These are phyloP conservation scores for Auricularia sp. DNA, from an alignment of 768 basidiomycete genomes.

Conservation along the genomic window DNA sequence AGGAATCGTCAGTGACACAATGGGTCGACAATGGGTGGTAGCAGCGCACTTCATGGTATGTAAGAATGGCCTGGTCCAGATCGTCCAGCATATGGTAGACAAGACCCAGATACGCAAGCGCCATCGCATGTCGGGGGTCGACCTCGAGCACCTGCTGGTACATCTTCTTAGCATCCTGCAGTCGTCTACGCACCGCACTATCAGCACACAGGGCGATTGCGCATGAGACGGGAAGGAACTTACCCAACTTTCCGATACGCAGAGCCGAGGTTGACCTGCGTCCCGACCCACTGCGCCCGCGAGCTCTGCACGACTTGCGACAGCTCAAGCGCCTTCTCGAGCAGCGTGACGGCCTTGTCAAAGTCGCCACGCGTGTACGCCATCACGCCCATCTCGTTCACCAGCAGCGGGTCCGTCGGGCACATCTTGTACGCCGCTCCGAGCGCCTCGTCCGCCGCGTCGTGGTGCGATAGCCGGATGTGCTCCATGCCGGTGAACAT, in stretches of 20 bases:
- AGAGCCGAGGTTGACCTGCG: constrained; percentile 89
- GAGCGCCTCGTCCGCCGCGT: constrained; percentile 80
- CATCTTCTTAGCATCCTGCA: constrained; percentile 55
- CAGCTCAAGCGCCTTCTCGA: constrained; percentile 58
- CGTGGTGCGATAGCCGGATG: constrained; percentile 74
- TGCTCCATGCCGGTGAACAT: constrained; percentile 99
- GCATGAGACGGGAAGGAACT: no score
- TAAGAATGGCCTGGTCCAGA: constrained; percentile 71
- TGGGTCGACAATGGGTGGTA: background rate
- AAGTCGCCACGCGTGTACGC: constrained; percentile 79
- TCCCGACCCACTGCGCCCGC: constrained; percentile 76
- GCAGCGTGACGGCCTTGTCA: constrained; percentile 14
- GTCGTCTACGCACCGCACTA: no score
- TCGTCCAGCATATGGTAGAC: constrained; percentile 68
- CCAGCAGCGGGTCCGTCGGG: constrained; percentile 75
- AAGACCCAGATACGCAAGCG: constrained; percentile 83
- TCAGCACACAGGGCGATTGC: no score
- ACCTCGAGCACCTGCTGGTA: constrained; percentile 79
- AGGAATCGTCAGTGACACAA: no score
- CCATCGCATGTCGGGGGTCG: constrained; percentile 73
- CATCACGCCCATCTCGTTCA: constrained; percentile 91
- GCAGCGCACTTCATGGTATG: constrained; percentile 76
- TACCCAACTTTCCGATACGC: constrained; percentile 76
- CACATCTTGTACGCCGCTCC: constrained; percentile 74
- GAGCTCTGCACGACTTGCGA: constrained; percentile 81